Percentiles rank a stretch among this genome's conserved stretches.
phyloP scores from a whole-genome alignment of 1,284 basidiomycete genomes.

The Cryptococcus wingfieldii region DNA sequence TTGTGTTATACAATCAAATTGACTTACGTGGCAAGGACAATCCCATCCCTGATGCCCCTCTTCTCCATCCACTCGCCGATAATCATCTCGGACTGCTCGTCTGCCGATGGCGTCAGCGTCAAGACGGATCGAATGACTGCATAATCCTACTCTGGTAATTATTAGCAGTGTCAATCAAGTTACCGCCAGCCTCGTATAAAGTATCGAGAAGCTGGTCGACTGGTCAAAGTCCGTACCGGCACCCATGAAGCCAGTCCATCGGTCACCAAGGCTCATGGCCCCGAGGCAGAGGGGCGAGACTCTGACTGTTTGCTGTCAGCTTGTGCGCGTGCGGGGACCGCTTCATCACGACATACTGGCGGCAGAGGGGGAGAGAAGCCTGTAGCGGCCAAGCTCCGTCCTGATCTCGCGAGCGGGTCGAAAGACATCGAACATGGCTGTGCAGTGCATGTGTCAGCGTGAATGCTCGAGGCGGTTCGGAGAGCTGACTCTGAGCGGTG shows the following conservation, averaged over 20 bases:
- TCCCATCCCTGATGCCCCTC: conserved; percentile 25
- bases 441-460: neutral
- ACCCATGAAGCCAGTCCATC: conserved; percentile 1
- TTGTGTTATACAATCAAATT: neutral
- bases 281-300: conserved; percentile 8
- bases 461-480: neutral
- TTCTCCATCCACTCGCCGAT: conserved; percentile 48
- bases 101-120: conserved; percentile 10
- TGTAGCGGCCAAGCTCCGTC: conserved; percentile 46
- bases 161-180: conserved; percentile 44
- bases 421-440: conserved; percentile 20
- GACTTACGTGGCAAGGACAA: conserved; percentile 23
- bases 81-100: conserved; percentile 41
- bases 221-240: conserved; percentile 8
- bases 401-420: conserved; percentile 23
- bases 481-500: conserved; percentile 3
- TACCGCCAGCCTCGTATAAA: conserved; percentile 34
- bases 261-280: conserved; percentile 3
- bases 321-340: neutral
- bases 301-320: neutral
- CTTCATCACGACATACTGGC: conserved; percentile 29
- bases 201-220: conserved; percentile 32
- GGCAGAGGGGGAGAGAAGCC: conserved; percentile 51
- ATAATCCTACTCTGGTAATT: conserved; percentile 3
- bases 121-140: neutral